Evolutionary conservation across 2,329 filamentous ascomycete species (phyloP).

Genomic region (Ceratocystis destructans): DNA sequence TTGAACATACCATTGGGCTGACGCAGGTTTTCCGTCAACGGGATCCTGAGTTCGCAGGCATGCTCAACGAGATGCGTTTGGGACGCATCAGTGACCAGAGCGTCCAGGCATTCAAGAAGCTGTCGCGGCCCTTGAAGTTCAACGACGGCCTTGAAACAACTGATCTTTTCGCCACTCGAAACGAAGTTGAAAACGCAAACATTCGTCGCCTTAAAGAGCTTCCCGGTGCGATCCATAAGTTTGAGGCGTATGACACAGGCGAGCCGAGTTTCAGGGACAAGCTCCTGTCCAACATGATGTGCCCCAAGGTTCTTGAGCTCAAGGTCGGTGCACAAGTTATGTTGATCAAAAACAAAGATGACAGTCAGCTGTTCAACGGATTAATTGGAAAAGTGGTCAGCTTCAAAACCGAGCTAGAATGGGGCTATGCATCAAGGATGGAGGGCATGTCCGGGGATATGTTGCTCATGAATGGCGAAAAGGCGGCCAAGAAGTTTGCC

Average conservation of each 20-base stretch:
- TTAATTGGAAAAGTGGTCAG: conserved; percentile 74
- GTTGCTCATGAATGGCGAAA: conserved; percentile 30
- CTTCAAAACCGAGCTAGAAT: conserved; percentile 48
- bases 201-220: conserved; percentile 56
- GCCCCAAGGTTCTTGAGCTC: conserved; percentile 62
- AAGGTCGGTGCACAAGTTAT: conserved; percentile 95
- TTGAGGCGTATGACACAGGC: conserved; percentile 62
- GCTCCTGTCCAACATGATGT: conserved; percentile 82
- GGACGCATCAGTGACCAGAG: conserved; percentile 67
- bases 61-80: conserved; percentile 96
- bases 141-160: conserved; percentile 59
- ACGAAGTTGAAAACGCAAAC: conserved; percentile 83
- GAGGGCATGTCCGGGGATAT: conserved; percentile 31
- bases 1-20: conserved; percentile 88
- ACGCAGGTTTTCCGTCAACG: conserved; percentile 95
- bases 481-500: conserved; percentile 44
- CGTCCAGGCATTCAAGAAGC: conserved; percentile 57
- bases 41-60: conserved; percentile 73
- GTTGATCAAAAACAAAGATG: conserved; percentile 99
- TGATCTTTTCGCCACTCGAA: conserved; percentile 81
- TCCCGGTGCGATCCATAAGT: conserved; percentile 52
- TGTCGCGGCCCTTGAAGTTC: conserved; percentile 58
- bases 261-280: conserved; percentile 60
- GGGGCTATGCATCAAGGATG: conserved; percentile 24
- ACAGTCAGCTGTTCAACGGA: conserved; percentile 72